Evolutionary conservation across 2,329 filamentous ascomycete species (phyloP), one percentile per base, ranked within the genome.

Genomic region (Claviceps digitariae): DNA sequence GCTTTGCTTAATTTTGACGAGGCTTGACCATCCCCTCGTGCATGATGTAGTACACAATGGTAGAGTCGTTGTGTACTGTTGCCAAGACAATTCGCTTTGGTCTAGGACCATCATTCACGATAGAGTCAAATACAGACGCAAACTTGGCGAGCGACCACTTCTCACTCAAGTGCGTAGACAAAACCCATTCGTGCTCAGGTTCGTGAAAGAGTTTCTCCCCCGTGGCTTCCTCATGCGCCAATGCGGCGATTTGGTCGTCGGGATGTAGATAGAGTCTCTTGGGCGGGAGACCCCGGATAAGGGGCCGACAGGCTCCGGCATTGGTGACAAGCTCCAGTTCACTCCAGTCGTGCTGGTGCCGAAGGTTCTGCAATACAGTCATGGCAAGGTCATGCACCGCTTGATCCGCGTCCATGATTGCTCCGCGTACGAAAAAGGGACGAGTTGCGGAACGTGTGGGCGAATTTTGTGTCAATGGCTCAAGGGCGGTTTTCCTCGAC

Each of bases 11-110:
- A 65, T 93, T 93, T 66, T 91, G 87, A 54, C 87, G 76, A 25
- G 87, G 87, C 72, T 91, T 93, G 52, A 91, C 86, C 58, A 90
- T 82, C n/a, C 87, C 87, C 66, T 91, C 86, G 62, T 91, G 87
- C 66, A 91, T 80, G 57, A 90, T 77, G 64, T 93, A 93, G 69
- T 91, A 93, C 43, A 88, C 84, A 20, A 93, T 77, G 0, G 87
- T 91, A 58, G 87, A 90, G 68, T 93, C 87, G 61, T 86, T 81
- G 63, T 89, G 84, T 48, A 89, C 72, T 2, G 84, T 86, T 17
- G 84, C 86, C 51, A 93, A 72, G n/a, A 91, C 64, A 12, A 90
- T 66, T 56, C 87, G 75, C 72, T 90, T 91, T 48, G 72, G 72
- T 20, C 78, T 72, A 67, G 74, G 45, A 66, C 65, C 43, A 66